These are phyloP conservation scores for Beverwykella pulmonaria DNA, from an alignment of 495 filamentous ascomycete genomes.

Conservation along the genomic window DNA sequence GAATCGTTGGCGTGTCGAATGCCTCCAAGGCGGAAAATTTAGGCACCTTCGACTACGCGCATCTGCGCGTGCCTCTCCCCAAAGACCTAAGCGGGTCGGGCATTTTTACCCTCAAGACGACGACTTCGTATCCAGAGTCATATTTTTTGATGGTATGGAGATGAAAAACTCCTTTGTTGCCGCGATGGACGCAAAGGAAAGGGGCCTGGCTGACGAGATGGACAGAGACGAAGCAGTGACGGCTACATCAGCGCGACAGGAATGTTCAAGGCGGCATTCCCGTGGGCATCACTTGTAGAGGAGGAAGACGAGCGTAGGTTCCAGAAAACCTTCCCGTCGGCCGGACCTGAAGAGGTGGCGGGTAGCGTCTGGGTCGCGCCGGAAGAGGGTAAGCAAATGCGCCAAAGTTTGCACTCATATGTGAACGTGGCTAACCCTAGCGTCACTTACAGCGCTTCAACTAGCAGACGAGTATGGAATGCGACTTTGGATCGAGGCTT, in stretches of 20 bases:
- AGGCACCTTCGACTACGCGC: conserved; percentile 91
- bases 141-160: conserved; percentile 89
- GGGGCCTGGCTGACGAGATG: conserved; percentile 18
- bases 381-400: conserved; percentile 62
- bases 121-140: conserved; percentile 67
- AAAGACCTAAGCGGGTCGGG: conserved; percentile 83
- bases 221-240: conserved; percentile 83
- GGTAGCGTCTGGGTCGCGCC: conserved; percentile 97
- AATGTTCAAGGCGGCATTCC: conserved; percentile 99
- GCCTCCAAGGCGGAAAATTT: conserved; percentile 69
- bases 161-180: conserved; percentile 9
- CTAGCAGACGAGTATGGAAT: conserved; percentile 85
- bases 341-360: conserved; percentile 87
- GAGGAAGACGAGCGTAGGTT: conserved; percentile 86
- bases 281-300: conserved; percentile 82
- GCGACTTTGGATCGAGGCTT: conserved; percentile 81
- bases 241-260: conserved; percentile 94
- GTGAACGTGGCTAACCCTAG: conserved; percentile 17
- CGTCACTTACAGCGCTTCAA: conserved; percentile 65
- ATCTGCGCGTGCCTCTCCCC: conserved; percentile 87
- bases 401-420: not conserved
- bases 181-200: conserved; percentile 3
- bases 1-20: conserved; percentile 65
- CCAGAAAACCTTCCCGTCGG: conserved; percentile 73
- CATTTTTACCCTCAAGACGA: conserved; percentile 73